Conservation (phyloP, 2,329 filamentous ascomycete species). For the Colletotrichum lentis region DNA sequence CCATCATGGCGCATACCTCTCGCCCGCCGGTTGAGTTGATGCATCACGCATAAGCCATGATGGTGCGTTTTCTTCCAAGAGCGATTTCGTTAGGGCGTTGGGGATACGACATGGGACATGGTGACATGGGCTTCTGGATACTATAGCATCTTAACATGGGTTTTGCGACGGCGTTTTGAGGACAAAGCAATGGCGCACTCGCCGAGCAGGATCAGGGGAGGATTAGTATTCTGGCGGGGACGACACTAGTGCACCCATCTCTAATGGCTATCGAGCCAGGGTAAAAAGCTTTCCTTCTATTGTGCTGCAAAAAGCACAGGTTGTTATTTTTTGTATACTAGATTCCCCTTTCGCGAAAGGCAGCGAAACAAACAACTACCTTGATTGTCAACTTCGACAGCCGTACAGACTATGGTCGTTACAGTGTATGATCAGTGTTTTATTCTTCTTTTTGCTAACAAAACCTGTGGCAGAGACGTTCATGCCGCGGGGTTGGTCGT, state of each 20-base stretch:
- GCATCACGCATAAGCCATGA: constrained; percentile 43
- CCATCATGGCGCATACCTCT: constrained; percentile 67
- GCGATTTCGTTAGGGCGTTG: constrained; percentile 32
- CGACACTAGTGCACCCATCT: constrained; percentile 21
- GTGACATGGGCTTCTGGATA: constrained; percentile 8
- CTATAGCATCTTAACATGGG: constrained; percentile 26
- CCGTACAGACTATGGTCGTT: not conserved
- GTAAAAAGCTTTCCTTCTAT: constrained; percentile 12
- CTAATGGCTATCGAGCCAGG: constrained; percentile 14
- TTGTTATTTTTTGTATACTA: constrained; percentile 27
- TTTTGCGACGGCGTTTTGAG: constrained; percentile 33
- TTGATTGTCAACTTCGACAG: not conserved
- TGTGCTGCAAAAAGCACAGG: constrained; percentile 11
- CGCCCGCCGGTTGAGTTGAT: constrained; percentile 73
- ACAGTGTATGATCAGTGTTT: not conserved
- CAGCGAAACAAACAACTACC: constrained; percentile 28
- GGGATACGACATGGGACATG: constrained; percentile 12
- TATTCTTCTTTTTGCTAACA: not conserved
- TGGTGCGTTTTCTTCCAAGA: constrained; percentile 23
- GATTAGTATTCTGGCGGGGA: not conserved
- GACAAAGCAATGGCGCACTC: constrained; percentile 15
- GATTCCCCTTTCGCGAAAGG: constrained; percentile 24
- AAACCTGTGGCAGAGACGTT: constrained; percentile 15
- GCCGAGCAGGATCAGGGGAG: not conserved
- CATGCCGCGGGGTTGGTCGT: constrained; percentile 3